Evolutionary conservation across 345 rosid genomes (phyloP).

Genomic region (Stellera chamaejasme): DNA sequence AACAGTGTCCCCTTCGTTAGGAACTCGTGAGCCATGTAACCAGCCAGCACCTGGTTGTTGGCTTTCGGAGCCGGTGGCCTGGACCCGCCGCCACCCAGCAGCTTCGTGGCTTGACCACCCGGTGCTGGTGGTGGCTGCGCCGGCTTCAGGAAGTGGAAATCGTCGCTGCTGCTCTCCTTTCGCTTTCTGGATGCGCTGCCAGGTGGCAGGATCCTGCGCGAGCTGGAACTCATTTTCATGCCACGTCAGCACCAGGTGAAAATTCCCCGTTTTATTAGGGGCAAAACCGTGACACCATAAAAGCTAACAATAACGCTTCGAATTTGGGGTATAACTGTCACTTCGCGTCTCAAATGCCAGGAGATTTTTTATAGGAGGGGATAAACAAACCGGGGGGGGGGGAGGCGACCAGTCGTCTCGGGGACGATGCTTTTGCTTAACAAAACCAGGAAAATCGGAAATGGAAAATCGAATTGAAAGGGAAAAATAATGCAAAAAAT

Average conservation of each 20-base stretch:
- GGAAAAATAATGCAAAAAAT: not conserved
- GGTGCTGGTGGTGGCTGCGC: slow-evolving; percentile 17
- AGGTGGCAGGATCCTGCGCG: slow-evolving; percentile 24
- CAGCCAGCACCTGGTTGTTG: slow-evolving; percentile 42
- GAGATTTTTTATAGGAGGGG: too few species aligned
- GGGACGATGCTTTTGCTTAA: too few species aligned
- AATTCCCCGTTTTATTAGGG: slow-evolving; percentile 5
- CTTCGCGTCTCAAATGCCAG: slow-evolving; percentile 15
- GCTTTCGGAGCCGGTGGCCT: too few species aligned
- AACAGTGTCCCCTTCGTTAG: slow-evolving; percentile 48
- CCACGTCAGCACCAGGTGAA: slow-evolving; percentile 19
- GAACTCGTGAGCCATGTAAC: slow-evolving; percentile 70
- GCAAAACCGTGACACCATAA: slow-evolving; percentile 20
- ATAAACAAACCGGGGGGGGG: too few species aligned
- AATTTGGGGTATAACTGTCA: slow-evolving; percentile 11
- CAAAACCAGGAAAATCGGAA: not conserved
- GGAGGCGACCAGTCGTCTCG: not conserved
- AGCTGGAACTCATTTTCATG: slow-evolving; percentile 34
- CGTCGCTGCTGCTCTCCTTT: slow-evolving; percentile 37
- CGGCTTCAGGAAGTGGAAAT: slow-evolving; percentile 13
- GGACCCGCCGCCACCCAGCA: not conserved
- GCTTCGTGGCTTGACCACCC: slow-evolving; percentile 8
- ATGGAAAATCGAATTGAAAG: not conserved
- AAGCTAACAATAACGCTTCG: not conserved
- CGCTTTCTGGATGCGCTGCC: slow-evolving; percentile 44